Percentiles rank a stretch among this genome's conserved stretches.
These are phyloP conservation scores for Fraxinus dipetala DNA, from an alignment of 305 asterid genomes.

Conservation along the genomic window DNA sequence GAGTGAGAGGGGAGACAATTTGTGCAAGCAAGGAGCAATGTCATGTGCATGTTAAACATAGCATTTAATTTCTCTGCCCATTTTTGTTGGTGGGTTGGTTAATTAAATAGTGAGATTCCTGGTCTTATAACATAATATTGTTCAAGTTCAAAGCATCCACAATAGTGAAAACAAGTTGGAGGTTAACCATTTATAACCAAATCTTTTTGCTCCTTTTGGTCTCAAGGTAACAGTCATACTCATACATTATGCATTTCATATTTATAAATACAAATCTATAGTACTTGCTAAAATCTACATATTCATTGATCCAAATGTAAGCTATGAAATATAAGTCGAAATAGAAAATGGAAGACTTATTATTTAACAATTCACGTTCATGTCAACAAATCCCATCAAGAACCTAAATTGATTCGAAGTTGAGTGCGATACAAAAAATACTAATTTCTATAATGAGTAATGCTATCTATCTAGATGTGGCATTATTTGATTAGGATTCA, in stretches of 20 bases:
- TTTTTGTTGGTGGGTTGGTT: constrained; percentile 8
- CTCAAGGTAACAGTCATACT: background rate
- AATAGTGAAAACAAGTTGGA: background rate
- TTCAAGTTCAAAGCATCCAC: background rate
- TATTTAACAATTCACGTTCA: background rate
- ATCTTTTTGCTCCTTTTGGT: background rate
- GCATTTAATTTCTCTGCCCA: constrained; percentile 21
- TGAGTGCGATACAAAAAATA: background rate
- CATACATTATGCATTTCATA: background rate
- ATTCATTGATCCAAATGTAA: background rate
- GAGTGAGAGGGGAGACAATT: background rate
- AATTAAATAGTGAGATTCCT: background rate
- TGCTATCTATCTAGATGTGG: background rate
- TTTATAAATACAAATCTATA: background rate
- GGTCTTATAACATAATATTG: background rate
- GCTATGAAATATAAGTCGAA: background rate
- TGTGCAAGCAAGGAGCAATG: constrained; percentile 21
- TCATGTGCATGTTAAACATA: constrained; percentile 31
- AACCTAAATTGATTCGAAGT: background rate
- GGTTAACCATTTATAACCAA: background rate
- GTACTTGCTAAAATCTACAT: background rate
- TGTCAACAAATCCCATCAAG: background rate
- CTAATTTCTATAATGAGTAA: background rate
- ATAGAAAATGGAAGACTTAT: background rate
- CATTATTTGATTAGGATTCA: background rate